These are phyloP conservation scores for Spongospora subterranea DNA, from an alignment of 208 protist species.

Conservation along the genomic window DNA sequence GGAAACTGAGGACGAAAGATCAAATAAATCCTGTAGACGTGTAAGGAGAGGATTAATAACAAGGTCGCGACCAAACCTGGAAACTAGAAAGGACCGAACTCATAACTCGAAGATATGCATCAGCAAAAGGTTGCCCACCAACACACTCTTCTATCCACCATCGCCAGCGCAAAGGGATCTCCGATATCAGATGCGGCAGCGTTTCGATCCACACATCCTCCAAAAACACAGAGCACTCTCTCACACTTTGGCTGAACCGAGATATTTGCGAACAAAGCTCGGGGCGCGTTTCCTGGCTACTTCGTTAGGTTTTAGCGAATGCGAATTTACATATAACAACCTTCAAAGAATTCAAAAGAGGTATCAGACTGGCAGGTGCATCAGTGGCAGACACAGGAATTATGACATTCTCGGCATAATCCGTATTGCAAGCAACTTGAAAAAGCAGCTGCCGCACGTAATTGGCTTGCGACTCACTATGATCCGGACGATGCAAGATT, in stretches of 20 bases:
- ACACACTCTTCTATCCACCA: slow-evolving; percentile 36
- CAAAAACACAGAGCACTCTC: neutral
- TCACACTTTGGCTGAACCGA: neutral
- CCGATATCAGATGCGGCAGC: neutral
- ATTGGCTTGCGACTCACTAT: neutral
- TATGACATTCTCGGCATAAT: neutral
- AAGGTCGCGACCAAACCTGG: neutral
- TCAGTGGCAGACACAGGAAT: neutral
- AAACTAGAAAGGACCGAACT: neutral
- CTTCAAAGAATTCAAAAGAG: too few species aligned
- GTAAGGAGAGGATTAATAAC: neutral
- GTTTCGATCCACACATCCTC: slow-evolving; percentile 1
- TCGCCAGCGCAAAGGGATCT: slow-evolving; percentile 10
- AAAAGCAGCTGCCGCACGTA: neutral
- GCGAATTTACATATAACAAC: neutral
- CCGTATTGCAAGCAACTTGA: neutral
- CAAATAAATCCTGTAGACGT: neutral
- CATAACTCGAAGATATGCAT: neutral
- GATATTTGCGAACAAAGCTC: neutral
- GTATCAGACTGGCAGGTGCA: too few species aligned
- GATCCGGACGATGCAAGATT: neutral
- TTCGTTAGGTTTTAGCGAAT: neutral
- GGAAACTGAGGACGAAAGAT: neutral
- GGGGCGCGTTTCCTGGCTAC: neutral
- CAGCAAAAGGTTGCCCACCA: neutral